phyloP scores from a whole-genome alignment of 2,329 filamentous ascomycete genomes.

The Fusarium floridanum region DNA sequence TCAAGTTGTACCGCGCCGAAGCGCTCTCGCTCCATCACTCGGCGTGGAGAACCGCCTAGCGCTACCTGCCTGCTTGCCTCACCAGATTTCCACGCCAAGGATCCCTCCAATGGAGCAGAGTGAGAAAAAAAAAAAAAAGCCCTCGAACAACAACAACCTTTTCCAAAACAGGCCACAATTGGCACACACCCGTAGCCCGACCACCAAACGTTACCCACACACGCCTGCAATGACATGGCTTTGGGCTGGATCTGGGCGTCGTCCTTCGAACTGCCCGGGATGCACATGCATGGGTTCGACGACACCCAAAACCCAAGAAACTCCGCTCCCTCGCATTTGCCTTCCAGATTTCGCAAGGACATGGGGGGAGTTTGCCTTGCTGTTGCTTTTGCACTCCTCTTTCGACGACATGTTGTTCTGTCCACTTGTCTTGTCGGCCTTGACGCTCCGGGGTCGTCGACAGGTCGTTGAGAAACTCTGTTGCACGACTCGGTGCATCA shows the following conservation, averaged over 20 bases:
- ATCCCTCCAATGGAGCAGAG: constrained; percentile 21
- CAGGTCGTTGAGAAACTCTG: neutral
- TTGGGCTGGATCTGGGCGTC: neutral
- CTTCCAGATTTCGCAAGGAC: constrained; percentile 25
- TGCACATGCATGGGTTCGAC: constrained; percentile 23
- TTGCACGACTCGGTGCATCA: constrained; percentile 25
- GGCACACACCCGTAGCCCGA: constrained; percentile 17
- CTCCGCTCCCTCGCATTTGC: constrained; percentile 37
- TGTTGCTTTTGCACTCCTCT: constrained; percentile 4
- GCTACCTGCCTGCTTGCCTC: constrained; percentile 12
- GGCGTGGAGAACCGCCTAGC: constrained; percentile 5
- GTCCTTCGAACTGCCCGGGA: neutral
- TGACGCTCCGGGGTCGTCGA: neutral
- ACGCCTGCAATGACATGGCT: neutral
- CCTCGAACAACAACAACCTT: constrained; percentile 15
- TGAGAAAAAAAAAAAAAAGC: constrained; percentile 20
- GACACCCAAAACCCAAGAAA: neutral
- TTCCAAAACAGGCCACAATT: constrained; percentile 37
- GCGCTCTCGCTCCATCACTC: constrained; percentile 21
- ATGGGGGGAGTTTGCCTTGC: too few species aligned
- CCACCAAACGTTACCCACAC: constrained; percentile 34
- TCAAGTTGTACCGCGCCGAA: constrained; percentile 37
- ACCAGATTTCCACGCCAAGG: constrained; percentile 30
- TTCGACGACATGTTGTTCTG: neutral
- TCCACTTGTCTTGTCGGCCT: neutral